These are phyloP conservation scores for Trametes versicolor DNA, from an alignment of 1,284 basidiomycete species.

Conservation along the genomic window DNA sequence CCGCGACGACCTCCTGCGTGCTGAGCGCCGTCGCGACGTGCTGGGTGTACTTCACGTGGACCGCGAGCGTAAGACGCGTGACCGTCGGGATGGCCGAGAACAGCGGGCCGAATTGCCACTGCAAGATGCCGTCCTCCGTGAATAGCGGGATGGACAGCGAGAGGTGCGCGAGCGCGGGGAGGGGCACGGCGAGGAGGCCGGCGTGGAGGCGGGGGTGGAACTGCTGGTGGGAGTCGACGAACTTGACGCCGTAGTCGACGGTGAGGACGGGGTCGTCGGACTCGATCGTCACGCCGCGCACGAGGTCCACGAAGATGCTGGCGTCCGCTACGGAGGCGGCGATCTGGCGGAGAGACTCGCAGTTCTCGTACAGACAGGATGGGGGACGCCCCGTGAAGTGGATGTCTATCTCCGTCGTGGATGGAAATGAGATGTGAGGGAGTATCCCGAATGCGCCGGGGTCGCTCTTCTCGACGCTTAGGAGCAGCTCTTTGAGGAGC, in stretches of 20 bases:
- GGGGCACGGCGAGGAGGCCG: constrained; percentile 22
- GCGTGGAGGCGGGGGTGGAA: constrained; percentile 15
- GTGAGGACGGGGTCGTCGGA: constrained; percentile 8
- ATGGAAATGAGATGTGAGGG: constrained; percentile 20
- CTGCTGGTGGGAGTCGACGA: not conserved
- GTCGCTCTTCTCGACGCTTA: constrained; percentile 2
- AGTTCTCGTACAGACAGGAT: constrained; percentile 13
- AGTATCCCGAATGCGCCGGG: constrained; percentile 19
- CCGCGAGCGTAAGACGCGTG: constrained; percentile 3
- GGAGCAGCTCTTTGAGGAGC: constrained; percentile 17
- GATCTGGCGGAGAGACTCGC: constrained; percentile 16
- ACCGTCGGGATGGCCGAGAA: constrained; percentile 16
- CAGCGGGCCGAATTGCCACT: constrained; percentile 10
- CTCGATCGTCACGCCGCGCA: constrained; percentile 4
- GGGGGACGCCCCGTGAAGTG: constrained; percentile 11
- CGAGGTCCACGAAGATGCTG: constrained; percentile 3
- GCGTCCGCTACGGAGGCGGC: constrained; percentile 11
- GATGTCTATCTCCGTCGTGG: constrained; percentile 14
- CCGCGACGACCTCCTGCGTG: too few species aligned
- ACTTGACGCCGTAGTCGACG: not conserved
- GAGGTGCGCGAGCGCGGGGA: constrained; percentile 19
- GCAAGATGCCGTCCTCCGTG: not conserved
- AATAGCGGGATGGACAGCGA: not conserved
- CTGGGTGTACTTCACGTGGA: constrained; percentile 1
- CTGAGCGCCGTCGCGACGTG: constrained; percentile 14